These are phyloP conservation scores for Funneliformis mosseae DNA, from an alignment of 192 early-diverging fungal genomes.

Conservation along the genomic window DNA sequence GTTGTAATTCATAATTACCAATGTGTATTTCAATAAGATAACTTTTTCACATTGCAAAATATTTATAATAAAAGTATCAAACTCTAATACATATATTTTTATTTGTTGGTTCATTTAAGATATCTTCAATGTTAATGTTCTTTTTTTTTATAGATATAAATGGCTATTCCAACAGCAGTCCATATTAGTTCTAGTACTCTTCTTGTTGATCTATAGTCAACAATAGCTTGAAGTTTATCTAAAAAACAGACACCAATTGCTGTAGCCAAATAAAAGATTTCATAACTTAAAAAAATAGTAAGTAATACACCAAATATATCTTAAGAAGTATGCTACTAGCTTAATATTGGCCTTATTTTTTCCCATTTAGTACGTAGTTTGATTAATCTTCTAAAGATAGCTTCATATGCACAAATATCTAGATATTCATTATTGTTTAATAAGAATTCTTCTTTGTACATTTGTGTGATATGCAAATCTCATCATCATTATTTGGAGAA, in stretches of 20 bases:
- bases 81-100: neutral
- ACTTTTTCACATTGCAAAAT: neutral
- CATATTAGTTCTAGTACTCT: neutral
- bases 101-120: neutral
- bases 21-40: neutral
- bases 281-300: neutral
- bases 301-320: neutral
- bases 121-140: neutral
- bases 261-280: neutral
- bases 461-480: neutral
- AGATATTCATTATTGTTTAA: neutral
- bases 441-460: neutral
- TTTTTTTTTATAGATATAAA: neutral
- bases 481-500: too few relatives aligned
- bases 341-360: neutral
- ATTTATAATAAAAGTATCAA: neutral
- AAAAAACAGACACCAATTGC: neutral
- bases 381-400: neutral
- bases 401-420: neutral
- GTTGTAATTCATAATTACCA: neutral
- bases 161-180: neutral
- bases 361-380: neutral
- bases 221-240: too few relatives aligned
- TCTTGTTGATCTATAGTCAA: neutral
- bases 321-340: neutral